phyloP scores from a whole-genome alignment of 352 stramenopile genomes.

The Saprolegnia diclina region DNA sequence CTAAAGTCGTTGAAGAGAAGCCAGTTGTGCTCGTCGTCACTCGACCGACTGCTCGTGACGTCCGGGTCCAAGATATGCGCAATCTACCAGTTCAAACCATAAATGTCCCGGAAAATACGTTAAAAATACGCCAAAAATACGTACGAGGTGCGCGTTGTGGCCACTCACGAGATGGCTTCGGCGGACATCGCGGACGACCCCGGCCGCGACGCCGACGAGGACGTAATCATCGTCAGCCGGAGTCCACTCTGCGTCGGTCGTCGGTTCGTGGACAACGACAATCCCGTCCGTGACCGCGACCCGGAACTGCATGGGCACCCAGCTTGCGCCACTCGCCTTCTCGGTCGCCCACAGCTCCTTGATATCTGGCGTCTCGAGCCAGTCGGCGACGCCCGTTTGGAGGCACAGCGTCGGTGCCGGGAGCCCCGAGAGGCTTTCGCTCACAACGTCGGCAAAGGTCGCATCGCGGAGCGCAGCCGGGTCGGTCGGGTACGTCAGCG shows the following conservation, averaged over 20 bases:
- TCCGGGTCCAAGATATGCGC: conserved; percentile 1
- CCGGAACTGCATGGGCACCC: background rate
- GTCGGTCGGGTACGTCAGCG: background rate
- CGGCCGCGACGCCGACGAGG: conserved; percentile 15
- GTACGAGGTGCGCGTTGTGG: conserved; percentile 21
- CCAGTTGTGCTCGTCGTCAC: conserved; percentile 40
- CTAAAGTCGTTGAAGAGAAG: conserved; percentile 80
- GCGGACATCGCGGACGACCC: conserved; percentile 6
- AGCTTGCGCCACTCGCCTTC: background rate
- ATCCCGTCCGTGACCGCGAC: background rate
- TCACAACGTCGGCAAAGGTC: background rate
- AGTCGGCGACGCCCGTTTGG: background rate
- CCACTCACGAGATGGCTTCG: conserved; percentile 9
- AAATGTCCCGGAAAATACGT: background rate
- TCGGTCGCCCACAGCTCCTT: conserved; percentile 19
- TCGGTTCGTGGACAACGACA: background rate
- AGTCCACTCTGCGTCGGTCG: background rate
- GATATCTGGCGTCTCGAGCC: conserved; percentile 10
- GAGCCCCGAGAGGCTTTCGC: background rate
- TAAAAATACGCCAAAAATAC: background rate
- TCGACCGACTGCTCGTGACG: background rate
- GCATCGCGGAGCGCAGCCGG: background rate
- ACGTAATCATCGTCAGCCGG: background rate
- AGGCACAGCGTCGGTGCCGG: background rate
- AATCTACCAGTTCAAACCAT: background rate